Percentiles rank a stretch among this genome's conserved stretches.
phyloP scores from a whole-genome alignment of 2,329 filamentous ascomycete species.

The Sarocladiaceae sp. region DNA sequence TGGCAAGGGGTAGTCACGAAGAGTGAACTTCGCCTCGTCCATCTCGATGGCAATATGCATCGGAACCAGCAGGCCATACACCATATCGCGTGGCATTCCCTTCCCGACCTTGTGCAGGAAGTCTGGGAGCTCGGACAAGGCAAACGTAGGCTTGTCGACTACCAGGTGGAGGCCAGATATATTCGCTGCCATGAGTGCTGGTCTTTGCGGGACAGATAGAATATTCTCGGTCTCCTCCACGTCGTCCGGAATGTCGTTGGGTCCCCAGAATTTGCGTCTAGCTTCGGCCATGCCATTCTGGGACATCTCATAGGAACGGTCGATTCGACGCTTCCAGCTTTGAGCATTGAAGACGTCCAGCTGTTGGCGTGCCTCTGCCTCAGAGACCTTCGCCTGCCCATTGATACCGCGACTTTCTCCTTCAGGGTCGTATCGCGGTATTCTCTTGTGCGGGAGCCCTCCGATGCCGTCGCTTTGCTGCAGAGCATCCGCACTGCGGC shows the following conservation, averaged over 20 bases:
- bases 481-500: conserved; percentile 50
- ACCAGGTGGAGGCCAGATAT: conserved; percentile 81
- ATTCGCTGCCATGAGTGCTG: conserved; percentile 74
- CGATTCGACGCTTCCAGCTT: conserved; percentile 90
- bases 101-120: conserved; percentile 92
- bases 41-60: conserved; percentile 87
- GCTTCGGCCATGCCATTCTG: conserved; percentile 74
- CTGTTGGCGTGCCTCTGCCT: conserved; percentile 70
- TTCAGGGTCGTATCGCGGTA: conserved; percentile 75
- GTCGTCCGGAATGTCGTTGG: conserved; percentile 76
- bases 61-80: conserved; percentile 84
- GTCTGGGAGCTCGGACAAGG: conserved; percentile 71
- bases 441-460: conserved; percentile 27
- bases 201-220: conserved; percentile 78
- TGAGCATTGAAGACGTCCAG: conserved; percentile 79
- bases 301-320: conserved; percentile 66
- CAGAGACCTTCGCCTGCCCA: conserved; percentile 65
- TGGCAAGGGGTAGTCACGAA: conserved; percentile 92
- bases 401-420: conserved; percentile 62
- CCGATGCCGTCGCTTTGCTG: conserved; percentile 14
- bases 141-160: conserved; percentile 91
- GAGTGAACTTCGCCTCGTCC: conserved; percentile 79
- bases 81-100: conserved; percentile 87
- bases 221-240: conserved; percentile 80
- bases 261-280: conserved; percentile 75